phyloP scores from a whole-genome alignment of 805 yeast genomes.

The Metschnikowia similis region DNA sequence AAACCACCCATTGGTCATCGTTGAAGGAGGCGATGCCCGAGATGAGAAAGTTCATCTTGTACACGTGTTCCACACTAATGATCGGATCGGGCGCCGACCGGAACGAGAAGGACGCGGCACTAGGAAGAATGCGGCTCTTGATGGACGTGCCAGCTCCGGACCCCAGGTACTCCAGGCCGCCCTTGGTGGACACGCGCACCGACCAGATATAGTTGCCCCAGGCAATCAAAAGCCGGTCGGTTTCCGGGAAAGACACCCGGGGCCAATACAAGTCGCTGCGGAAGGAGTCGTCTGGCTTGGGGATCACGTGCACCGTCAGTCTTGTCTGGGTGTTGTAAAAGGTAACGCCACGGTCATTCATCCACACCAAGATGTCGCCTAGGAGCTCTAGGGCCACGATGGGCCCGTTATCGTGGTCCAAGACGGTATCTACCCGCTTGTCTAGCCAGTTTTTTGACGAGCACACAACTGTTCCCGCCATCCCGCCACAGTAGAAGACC shows the following conservation, averaged over 20 bases:
- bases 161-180: neutral
- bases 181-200: slow-evolving; percentile 37
- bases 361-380: slow-evolving; percentile 72
- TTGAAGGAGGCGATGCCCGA: slow-evolving; percentile 77
- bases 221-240: slow-evolving; percentile 65
- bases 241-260: slow-evolving; percentile 59
- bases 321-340: slow-evolving; percentile 56
- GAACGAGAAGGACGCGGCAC: slow-evolving; percentile 52
- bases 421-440: slow-evolving; percentile 60
- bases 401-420: slow-evolving; percentile 64
- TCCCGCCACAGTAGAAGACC: slow-evolving; percentile 83
- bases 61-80: slow-evolving; percentile 46
- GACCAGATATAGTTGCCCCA: slow-evolving; percentile 83
- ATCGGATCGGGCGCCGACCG: slow-evolving; percentile 41
- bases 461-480: slow-evolving; percentile 72
- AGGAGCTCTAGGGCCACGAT: slow-evolving; percentile 62
- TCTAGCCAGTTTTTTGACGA: slow-evolving; percentile 88
- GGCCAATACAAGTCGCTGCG: slow-evolving; percentile 86
- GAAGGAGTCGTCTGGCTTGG: slow-evolving; percentile 51
- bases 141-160: slow-evolving; percentile 20
- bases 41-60: slow-evolving; percentile 49
- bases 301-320: slow-evolving; percentile 46
- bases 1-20: slow-evolving; percentile 62
- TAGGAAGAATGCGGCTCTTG: slow-evolving; percentile 42
- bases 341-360: slow-evolving; percentile 76